Evolutionary conservation across 2,329 filamentous ascomycete genomes (phyloP).

Genomic region (Dactylella cylindrospora): DNA sequence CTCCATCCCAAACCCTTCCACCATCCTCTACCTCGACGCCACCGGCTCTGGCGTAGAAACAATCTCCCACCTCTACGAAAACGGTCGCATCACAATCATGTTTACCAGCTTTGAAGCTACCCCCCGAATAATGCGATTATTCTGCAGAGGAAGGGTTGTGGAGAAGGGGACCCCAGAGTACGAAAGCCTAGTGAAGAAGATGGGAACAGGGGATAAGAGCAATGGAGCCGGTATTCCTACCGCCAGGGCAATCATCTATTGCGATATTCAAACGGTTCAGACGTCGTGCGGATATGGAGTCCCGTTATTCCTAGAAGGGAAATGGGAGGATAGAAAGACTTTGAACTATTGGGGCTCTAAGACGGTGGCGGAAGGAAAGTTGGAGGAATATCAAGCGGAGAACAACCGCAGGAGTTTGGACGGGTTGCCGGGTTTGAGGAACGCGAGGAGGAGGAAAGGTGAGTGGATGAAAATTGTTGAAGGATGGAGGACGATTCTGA

Average conservation of each 20-base stretch:
- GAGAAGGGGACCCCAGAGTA: conserved; percentile 63
- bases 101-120: conserved; percentile 66
- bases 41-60: conserved; percentile 77
- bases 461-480: conserved; percentile 52
- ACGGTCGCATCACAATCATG: conserved; percentile 72
- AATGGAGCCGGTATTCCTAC: conserved; percentile 52
- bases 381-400: conserved; percentile 61
- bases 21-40: conserved; percentile 64
- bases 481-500: conserved; percentile 7
- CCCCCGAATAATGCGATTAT: conserved; percentile 66
- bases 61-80: conserved; percentile 73
- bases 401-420: conserved; percentile 63
- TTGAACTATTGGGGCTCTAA: conserved; percentile 59
- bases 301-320: conserved; percentile 52
- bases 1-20: conserved; percentile 57
- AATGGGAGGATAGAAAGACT: conserved; percentile 60
- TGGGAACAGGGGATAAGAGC: conserved; percentile 53
- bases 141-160: conserved; percentile 62
- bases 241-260: conserved; percentile 63
- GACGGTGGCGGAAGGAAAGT: conserved; percentile 56
- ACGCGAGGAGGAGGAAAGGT: conserved; percentile 58
- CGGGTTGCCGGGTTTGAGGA: conserved; percentile 61
- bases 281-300: conserved; percentile 69
- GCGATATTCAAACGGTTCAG: conserved; percentile 66
- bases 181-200: conserved; percentile 53